Evolutionary conservation across 1,284 basidiomycete species (phyloP).

Genomic region (Grifola frondosa): DNA sequence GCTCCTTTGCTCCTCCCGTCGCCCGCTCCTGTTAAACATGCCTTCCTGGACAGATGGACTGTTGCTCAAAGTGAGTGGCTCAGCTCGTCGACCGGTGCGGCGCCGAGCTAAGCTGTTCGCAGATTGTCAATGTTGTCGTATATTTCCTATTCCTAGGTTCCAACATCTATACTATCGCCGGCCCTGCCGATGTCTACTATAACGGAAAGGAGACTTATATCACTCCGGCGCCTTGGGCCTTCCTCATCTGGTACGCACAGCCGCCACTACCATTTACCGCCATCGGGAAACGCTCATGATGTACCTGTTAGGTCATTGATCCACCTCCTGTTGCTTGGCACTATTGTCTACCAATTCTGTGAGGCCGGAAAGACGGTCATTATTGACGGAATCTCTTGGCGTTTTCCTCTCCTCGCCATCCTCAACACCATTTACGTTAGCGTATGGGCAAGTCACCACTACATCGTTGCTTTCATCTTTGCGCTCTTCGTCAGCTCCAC

Average conservation of each 20-base stretch:
- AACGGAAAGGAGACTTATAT: conserved; percentile 82
- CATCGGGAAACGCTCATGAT: conserved; percentile 10
- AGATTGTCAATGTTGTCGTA: conserved; percentile 78
- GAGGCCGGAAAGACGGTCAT: conserved; percentile 77
- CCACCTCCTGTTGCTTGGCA: conserved; percentile 85
- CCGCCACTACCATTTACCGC: conserved; percentile 16
- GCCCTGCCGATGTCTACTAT: conserved; percentile 68
- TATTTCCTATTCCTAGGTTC: conserved; percentile 85
- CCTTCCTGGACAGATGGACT: conserved; percentile 71
- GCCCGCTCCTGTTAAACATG: conserved; percentile 14
- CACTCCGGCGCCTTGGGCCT: conserved; percentile 87
- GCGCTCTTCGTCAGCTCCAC: conserved; percentile 81
- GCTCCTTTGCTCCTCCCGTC: conserved; percentile 1
- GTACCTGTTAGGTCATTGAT: conserved; percentile 69
- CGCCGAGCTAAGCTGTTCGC: conserved; percentile 1
- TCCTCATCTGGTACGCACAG: conserved; percentile 70
- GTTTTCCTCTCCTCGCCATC: conserved; percentile 82
- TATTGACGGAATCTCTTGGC: conserved; percentile 85
- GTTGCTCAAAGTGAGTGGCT: conserved; percentile 65
- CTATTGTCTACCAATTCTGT: conserved; percentile 89
- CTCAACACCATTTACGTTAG: conserved; percentile 87
- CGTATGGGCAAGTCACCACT: conserved; percentile 71
- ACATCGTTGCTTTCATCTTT: conserved; percentile 82
- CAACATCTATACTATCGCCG: conserved; percentile 83
- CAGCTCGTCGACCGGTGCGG: neutral